Evolutionary conservation across 2,329 filamentous ascomycete genomes (phyloP), one percentile per base, ranked within the genome.

Genomic region (Aspergillus felis): DNA sequence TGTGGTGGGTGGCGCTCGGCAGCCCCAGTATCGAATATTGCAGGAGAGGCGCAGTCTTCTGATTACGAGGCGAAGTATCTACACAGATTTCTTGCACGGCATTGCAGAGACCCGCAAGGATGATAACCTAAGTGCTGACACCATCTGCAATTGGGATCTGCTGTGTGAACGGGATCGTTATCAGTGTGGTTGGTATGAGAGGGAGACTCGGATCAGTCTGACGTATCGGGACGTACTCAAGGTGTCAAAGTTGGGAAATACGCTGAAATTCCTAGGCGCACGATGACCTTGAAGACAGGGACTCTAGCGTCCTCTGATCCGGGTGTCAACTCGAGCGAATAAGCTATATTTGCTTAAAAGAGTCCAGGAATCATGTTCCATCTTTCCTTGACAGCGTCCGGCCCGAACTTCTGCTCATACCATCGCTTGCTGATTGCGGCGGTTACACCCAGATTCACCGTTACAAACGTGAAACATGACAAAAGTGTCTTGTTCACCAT

Each of bases 181-280:
- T 59, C 56, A 60, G 28, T 72, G 69, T 5, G 82, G 82, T 1
- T 69, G 68, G 56, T 82, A 78, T 61, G 67, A 73, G 41, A 76
- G 85, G 58, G 69, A 70, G 51, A 84, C 78, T 28, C 78, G 85
- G 61, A 76, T 84, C 35, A 87, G 85, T 70, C 71, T 87, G 64
- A 88, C 85, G 3, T 86, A 94, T 70, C 83, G 93, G 63, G 92
- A 97, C 77, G 93, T 97, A 44, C 76, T 93, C 63, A 90, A 88
- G 68, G 89, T 95, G 20, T 88, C 88, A 7, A 90, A 86, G 64
- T 74, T 91, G 24, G 89, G 88, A 28, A 85, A 79, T 70, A 90
- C 86, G 66, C 76, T 92, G 54, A 86, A 83, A 60, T 80, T 83
- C 52, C 67, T 81, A 50, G 68, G 69, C 32, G 64, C 61, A 49